These are phyloP conservation scores for Acer saccharum DNA, from an alignment of 345 rosid genomes.

Conservation along the genomic window DNA sequence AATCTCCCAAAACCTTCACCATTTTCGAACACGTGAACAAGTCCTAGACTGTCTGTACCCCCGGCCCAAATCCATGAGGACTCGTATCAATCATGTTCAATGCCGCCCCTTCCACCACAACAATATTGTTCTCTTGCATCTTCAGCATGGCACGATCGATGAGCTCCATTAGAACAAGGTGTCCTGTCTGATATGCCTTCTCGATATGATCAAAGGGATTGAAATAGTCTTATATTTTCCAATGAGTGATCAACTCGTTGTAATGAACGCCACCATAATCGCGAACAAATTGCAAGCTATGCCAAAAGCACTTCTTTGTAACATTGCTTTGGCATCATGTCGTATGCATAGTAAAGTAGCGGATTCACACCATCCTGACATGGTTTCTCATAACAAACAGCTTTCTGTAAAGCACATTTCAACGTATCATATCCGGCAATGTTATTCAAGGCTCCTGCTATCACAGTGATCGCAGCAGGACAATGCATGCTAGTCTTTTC, in stretches of 20 bases:
- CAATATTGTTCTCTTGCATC: slow-evolving; percentile 44
- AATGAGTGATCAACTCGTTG: slow-evolving; percentile 55
- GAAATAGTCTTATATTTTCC: slow-evolving; percentile 73
- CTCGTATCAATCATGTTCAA: slow-evolving; percentile 27
- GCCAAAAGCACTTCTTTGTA: slow-evolving; percentile 51
- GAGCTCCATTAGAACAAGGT: slow-evolving; percentile 51
- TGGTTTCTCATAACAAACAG: background rate
- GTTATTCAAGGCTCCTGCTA: slow-evolving; percentile 33
- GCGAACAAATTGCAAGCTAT: slow-evolving; percentile 39
- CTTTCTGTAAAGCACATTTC: background rate
- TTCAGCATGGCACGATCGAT: slow-evolving; percentile 43
- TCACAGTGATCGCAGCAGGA: slow-evolving; percentile 40
- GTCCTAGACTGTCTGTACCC: slow-evolving; percentile 33
- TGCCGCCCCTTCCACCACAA: slow-evolving; percentile 44
- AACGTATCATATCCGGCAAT: background rate
- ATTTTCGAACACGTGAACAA: slow-evolving; percentile 35
- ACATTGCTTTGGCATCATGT: slow-evolving; percentile 3
- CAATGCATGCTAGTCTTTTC: slow-evolving; percentile 3
- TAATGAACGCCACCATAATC: slow-evolving; percentile 43
- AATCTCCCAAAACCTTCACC: slow-evolving; percentile 37
- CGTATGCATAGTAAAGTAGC: slow-evolving; percentile 29
- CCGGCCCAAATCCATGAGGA: slow-evolving; percentile 26
- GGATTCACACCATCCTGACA: background rate
- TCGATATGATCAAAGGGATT: slow-evolving; percentile 38
- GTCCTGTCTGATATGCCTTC: slow-evolving; percentile 49